These are phyloP conservation scores for Plasmodium inui DNA, from an alignment of 169 alveolate genomes.

Conservation along the genomic window DNA sequence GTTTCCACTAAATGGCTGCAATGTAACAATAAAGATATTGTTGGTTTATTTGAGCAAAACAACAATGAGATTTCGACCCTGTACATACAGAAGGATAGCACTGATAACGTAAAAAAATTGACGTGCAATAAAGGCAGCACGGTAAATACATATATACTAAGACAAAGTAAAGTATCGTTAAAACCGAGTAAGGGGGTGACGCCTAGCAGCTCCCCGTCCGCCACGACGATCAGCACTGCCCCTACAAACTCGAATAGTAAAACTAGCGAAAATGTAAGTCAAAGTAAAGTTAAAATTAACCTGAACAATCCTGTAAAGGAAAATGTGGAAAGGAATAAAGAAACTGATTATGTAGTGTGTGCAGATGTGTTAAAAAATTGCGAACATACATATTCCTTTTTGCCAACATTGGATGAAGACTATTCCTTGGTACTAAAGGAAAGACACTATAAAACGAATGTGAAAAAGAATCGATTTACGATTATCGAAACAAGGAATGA, in stretches of 20 bases:
- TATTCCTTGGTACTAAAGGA: conserved; percentile 71
- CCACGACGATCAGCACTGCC: neutral
- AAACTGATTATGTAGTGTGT: conserved; percentile 60
- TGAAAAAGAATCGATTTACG: conserved; percentile 60
- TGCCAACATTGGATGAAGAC: conserved; percentile 67
- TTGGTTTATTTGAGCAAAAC: conserved; percentile 53
- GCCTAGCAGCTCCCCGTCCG: neutral
- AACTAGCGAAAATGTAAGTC: conserved; percentile 15
- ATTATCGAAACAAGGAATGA: conserved; percentile 75
- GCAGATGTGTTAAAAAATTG: conserved; percentile 53
- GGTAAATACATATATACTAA: conserved; percentile 65
- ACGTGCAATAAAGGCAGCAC: conserved; percentile 60
- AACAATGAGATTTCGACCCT: conserved; percentile 32
- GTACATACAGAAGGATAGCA: conserved; percentile 62
- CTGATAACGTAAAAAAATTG: conserved; percentile 63
- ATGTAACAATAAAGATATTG: conserved; percentile 63
- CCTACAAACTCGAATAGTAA: conserved; percentile 19
- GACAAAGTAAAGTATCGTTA: conserved; percentile 27
- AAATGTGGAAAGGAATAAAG: conserved; percentile 23
- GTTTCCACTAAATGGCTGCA: conserved; percentile 69
- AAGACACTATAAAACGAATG: conserved; percentile 68
- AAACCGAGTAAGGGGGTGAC: conserved; percentile 18
- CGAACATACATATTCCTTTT: conserved; percentile 50
- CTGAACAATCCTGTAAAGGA: conserved; percentile 40
- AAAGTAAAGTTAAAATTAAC: conserved; percentile 33